Base-by-base conservation (phyloP, 345 rosid species). In the Salix caprea region DNA sequence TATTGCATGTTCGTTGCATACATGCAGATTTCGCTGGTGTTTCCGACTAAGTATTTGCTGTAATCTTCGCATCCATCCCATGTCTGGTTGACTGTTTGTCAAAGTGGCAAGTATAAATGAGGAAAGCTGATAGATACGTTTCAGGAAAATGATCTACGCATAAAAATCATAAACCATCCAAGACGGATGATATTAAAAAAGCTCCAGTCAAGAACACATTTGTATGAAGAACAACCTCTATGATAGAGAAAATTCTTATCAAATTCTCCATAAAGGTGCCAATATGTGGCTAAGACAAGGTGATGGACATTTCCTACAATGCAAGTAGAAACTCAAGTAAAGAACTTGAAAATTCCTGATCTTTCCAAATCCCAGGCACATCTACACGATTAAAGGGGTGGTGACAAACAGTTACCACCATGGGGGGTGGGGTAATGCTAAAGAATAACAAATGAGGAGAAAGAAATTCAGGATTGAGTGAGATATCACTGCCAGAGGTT, bases 41-140 rank as follows among this genome's bases (percentile, higher is more conserved):
- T 96, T 93, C 70, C 89, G 95, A 76, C 98, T 95, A 65, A 96
- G 97, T 79, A 96, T 90, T 70, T 93, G 97, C 73, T 96, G 91
- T 61, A 96, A 83, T 79, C 95, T 90, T 86, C 88, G 90, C 87
- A 96, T 91, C 97, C 98, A 96, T 87, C 97, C 97, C 80, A 96
- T 72, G 84, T 96, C 97, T 30, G 97, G 98, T 75, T 88, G 94
- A 37, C 97, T 93, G 89, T 74, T 74, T 21, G 74, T 80, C 65
- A 70, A 42, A 77, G 30, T 42, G 15, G 32, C 5, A 42, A 18
- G 15, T 8, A 65, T 19, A 60, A 69, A n/a, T 69, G 5, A 48
- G 65, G 58, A 66, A 16, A 46, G 18, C 7, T 56, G 7, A 30
- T 24, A 7, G 12, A 30, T 24, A 7, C 9, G 6, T 69, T 74